phyloP scores from a whole-genome alignment of 441 rosid species.

The Bocquillonia castaneifolia region DNA sequence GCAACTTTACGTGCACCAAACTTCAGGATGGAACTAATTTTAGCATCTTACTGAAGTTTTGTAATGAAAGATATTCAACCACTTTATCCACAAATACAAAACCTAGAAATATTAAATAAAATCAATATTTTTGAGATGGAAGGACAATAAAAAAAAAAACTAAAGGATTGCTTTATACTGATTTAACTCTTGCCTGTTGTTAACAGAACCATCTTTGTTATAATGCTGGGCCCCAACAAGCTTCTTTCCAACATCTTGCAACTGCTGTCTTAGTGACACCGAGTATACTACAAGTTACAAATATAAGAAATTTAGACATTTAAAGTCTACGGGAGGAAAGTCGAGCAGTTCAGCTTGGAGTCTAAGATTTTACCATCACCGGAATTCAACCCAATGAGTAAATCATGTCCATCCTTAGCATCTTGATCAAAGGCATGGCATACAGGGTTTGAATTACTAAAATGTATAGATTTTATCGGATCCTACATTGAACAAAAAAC shows the following conservation, averaged over 20 bases:
- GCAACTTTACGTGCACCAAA: not conserved
- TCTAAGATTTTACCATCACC: slow-evolving; percentile 76
- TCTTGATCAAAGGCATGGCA: slow-evolving; percentile 95
- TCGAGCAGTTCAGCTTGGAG: slow-evolving; percentile 21
- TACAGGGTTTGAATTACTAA: slow-evolving; percentile 81
- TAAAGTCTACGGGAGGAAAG: slow-evolving; percentile 5
- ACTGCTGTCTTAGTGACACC: slow-evolving; percentile 91
- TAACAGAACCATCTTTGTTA: slow-evolving; percentile 92
- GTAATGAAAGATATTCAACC: not conserved
- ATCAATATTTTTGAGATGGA: not conserved
- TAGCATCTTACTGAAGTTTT: not conserved
- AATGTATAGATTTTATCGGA: slow-evolving; percentile 91
- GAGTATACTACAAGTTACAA: slow-evolving; percentile 65
- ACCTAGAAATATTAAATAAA: not conserved
- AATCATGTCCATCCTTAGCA: slow-evolving; percentile 96
- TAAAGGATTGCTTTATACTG: not conserved
- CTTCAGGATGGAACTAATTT: not conserved
- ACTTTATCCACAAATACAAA: not conserved
- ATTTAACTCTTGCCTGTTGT: slow-evolving; percentile 61
- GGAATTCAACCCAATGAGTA: slow-evolving; percentile 79
- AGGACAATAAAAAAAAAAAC: not conserved
- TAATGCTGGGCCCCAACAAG: slow-evolving; percentile 82
- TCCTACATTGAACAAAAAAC: slow-evolving; percentile 51
- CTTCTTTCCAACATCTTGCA: slow-evolving; percentile 91
- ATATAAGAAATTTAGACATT: slow-evolving; percentile 28